These are phyloP conservation scores for Exophiala xenobiotica DNA, from an alignment of 2,329 filamentous ascomycete species.

Conservation along the genomic window DNA sequence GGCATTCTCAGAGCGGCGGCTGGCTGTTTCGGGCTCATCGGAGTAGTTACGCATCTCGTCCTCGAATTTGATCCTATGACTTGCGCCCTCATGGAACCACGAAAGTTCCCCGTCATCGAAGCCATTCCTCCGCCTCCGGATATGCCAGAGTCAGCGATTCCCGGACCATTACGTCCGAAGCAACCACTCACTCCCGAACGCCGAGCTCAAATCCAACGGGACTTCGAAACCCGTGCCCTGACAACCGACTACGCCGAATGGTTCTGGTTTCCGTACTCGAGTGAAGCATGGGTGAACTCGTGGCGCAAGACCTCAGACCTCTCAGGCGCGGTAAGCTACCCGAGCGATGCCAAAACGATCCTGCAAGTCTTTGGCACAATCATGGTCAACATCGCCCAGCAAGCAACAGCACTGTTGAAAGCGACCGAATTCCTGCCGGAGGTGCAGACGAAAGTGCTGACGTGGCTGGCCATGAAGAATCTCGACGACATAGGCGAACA, in stretches of 20 bases:
- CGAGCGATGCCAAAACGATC: slow-evolving; percentile 22
- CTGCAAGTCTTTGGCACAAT: slow-evolving; percentile 25
- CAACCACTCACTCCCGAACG: slow-evolving; percentile 17
- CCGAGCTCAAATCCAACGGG: slow-evolving; percentile 28
- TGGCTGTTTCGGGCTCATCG: slow-evolving; percentile 49
- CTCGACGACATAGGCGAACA: slow-evolving; percentile 21
- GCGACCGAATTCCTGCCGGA: slow-evolving; percentile 18
- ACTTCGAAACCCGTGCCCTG: slow-evolving; percentile 42
- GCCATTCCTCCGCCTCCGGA: slow-evolving; percentile 25
- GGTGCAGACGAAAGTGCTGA: slow-evolving; percentile 24
- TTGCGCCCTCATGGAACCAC: slow-evolving; percentile 48
- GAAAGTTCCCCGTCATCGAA: slow-evolving; percentile 38
- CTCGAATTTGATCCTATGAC: slow-evolving; percentile 49
- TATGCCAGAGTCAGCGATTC: slow-evolving; percentile 20
- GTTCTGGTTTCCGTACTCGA: slow-evolving; percentile 53
- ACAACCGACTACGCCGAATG: slow-evolving; percentile 50
- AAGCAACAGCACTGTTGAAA: slow-evolving; percentile 18
- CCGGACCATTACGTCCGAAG: slow-evolving; percentile 18
- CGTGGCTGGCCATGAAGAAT: slow-evolving; percentile 27
- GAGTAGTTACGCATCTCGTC: slow-evolving; percentile 51
- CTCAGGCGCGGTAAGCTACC: slow-evolving; percentile 19
- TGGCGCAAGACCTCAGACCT: slow-evolving; percentile 40
- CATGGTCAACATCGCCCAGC: slow-evolving; percentile 21
- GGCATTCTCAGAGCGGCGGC: slow-evolving; percentile 44
- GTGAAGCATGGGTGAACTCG: slow-evolving; percentile 48